Evolutionary conservation across 345 rosid species (phyloP).

Genomic region (Euphorbia lathyris): DNA sequence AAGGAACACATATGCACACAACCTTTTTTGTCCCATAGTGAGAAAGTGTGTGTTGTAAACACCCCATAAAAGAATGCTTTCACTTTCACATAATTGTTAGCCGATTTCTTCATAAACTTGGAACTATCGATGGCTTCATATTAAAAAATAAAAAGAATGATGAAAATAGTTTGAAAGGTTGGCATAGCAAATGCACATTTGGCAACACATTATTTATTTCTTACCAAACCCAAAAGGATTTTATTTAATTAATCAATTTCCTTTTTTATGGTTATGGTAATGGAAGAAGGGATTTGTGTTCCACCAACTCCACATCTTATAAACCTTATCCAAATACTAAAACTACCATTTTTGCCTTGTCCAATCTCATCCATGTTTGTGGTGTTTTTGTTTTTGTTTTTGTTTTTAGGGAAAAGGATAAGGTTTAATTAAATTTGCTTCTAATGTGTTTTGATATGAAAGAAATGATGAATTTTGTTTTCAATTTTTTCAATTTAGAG

Average conservation of each 20-base stretch:
- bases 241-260: neutral
- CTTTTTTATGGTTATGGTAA: constrained; percentile 23
- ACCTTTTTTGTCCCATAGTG: constrained; percentile 1
- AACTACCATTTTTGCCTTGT: neutral
- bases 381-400: too few relatives aligned
- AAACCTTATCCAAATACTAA: constrained; percentile 4
- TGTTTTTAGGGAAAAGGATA: constrained; percentile 13
- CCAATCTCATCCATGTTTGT: neutral
- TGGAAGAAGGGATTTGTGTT: constrained; percentile 36
- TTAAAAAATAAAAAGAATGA: neutral
- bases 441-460: too few relatives aligned
- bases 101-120: constrained; percentile 2
- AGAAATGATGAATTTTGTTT: too few relatives aligned
- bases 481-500: too few relatives aligned
- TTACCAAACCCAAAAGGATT: constrained; percentile 26
- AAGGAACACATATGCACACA: neutral
- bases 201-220: constrained; percentile 29
- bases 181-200: neutral
- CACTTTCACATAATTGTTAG: neutral
- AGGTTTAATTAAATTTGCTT: too few relatives aligned
- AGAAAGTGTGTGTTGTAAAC: neutral
- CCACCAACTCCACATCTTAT: constrained; percentile 44
- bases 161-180: neutral
- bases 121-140: neutral
- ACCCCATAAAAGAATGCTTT: neutral